Evolutionary conservation across 768 basidiomycete species (phyloP), one percentile per base, ranked within the genome.

Genomic region (Kwoniella europaea): DNA sequence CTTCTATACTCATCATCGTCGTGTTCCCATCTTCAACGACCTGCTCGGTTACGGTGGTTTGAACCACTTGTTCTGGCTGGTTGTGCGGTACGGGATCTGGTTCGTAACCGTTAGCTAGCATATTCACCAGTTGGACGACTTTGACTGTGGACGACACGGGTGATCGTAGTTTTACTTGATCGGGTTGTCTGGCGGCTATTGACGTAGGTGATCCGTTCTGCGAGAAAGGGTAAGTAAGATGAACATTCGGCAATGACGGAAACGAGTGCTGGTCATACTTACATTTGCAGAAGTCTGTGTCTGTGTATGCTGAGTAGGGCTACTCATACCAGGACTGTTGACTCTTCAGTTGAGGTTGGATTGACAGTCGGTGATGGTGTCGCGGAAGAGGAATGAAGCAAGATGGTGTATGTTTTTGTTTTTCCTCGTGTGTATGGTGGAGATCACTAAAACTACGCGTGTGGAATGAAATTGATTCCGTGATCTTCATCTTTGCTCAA

Each of bases 121-220:
- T 59, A n/a, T 68, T 52, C n/a, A 55, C 59, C 52, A 53, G 59
- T n/a, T 56, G 60, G 20, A 24, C 18, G n/a, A 46, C 57, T 20
- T 60, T 67, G 35, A 56, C 57, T 15, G 66, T 56, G 10, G 65
- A 66, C 16, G 65, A 12, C 43, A 57, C 41, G 24, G 54, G 55
- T 42, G 65, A 66, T 44, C 41, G 42, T 15, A 58, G 22, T 20
- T 15, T 22, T 6, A 50, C 46, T 50, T 50, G 13, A 50, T 50
- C 46, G 46, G 18, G 46, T 50, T 50, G 46, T 50, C 46, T 50
- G 18, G 46, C 13, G 13, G 46, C 3, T 50, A 13, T 50, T 4
- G 46, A 50, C 10, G 46, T 4, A 4, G 35, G 35, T 35, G 35
- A 35, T 3, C 35, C 35, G 35, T 35, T 35, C 35, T 35, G 46